These are phyloP conservation scores for Craspedostauros australis DNA, from an alignment of 108 stramenopile genomes.

Conservation along the genomic window DNA sequence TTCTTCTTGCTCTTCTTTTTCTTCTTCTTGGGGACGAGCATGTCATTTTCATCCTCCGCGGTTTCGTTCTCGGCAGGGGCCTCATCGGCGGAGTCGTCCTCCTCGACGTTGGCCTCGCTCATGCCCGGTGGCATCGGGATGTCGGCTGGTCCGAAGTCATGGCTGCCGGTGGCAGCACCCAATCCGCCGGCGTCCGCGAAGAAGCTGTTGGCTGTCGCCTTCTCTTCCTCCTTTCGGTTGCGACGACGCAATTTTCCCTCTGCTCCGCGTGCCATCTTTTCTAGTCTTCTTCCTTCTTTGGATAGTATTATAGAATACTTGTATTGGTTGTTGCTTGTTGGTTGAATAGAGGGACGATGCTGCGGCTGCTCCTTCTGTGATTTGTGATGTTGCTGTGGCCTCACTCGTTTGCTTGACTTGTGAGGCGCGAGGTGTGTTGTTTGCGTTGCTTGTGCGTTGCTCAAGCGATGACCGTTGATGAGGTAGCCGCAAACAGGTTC, in stretches of 20 bases:
- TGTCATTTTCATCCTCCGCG: conserved; percentile 18
- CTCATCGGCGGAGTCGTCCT: conserved; percentile 31
- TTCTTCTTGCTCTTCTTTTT: conserved; percentile 27
- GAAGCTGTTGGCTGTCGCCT: conserved; percentile 48
- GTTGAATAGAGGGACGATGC: too few species aligned
- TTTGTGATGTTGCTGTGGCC: too few species aligned
- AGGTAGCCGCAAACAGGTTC: too few species aligned
- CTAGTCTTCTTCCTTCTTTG: not conserved
- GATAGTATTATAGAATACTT: too few species aligned
- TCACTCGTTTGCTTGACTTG: too few species aligned
- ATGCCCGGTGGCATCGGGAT: conserved; percentile 40
- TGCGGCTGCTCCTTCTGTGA: too few species aligned
- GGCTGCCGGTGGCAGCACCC: conserved; percentile 3
- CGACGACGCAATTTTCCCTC: conserved; percentile 67
- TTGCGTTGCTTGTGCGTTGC: too few species aligned
- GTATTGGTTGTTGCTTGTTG: too few species aligned
- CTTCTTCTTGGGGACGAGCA: conserved; percentile 19
- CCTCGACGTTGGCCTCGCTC: conserved; percentile 9
- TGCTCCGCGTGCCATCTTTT: conserved; percentile 66
- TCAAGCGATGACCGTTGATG: too few species aligned
- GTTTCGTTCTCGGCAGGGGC: conserved; percentile 37
- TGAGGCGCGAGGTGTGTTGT: too few species aligned
- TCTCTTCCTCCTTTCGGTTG: conserved; percentile 49
- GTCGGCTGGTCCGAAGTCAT: conserved; percentile 18
- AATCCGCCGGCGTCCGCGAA: conserved; percentile 23